A percentile compares a stretch with the other conserved stretches of the same genome.
phyloP scores from a whole-genome alignment of 2,329 filamentous ascomycete species.

The Emericellopsis cladophorae region DNA sequence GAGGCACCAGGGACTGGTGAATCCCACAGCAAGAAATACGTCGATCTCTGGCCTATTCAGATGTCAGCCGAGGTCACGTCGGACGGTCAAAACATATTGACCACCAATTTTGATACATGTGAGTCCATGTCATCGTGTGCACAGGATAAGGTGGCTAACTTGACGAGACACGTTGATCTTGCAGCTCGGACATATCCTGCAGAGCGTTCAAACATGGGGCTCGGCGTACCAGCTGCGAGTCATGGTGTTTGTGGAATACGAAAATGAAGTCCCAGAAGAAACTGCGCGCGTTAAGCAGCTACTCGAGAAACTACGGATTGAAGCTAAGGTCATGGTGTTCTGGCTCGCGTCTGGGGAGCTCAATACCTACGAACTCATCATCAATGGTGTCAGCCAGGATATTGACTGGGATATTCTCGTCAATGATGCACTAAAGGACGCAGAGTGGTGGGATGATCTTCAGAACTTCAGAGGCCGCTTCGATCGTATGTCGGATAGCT shows the following conservation, averaged over 20 bases:
- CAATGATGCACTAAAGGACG: constrained; percentile 52
- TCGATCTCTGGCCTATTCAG: constrained; percentile 86
- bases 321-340: constrained; percentile 68
- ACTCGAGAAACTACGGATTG: constrained; percentile 69
- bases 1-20: constrained; percentile 55
- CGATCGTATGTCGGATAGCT: constrained; percentile 23
- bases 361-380: constrained; percentile 62
- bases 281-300: constrained; percentile 57
- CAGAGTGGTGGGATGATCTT: constrained; percentile 76
- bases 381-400: constrained; percentile 52
- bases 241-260: constrained; percentile 81
- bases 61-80: constrained; percentile 76
- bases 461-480: constrained; percentile 35
- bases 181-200: constrained; percentile 73
- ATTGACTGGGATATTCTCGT: constrained; percentile 47
- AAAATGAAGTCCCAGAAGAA: constrained; percentile 72
- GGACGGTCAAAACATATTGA: constrained; percentile 55
- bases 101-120: constrained; percentile 87
- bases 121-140: constrained; percentile 17
- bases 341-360: constrained; percentile 66
- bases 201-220: constrained; percentile 72
- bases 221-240: constrained; percentile 61
- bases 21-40: constrained; percentile 57
- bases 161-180: constrained; percentile 59
- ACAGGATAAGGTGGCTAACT: constrained; percentile 5